Evolutionary conservation across 192 early-diverging fungal species (phyloP), one percentile per base, ranked within the genome.

Genomic region (Phycomyces blakesleeanus): DNA sequence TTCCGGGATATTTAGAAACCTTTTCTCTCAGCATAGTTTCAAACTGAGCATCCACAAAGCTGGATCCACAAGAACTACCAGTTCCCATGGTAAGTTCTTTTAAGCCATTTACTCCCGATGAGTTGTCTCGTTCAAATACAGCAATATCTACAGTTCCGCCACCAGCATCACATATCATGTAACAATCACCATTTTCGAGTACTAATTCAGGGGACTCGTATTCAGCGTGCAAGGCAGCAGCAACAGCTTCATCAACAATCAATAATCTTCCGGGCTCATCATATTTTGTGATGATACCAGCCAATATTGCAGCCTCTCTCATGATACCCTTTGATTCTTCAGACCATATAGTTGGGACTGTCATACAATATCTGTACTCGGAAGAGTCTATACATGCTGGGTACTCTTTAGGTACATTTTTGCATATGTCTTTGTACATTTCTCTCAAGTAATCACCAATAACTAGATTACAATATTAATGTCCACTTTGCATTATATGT

Each of bases 121-220:
- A 50, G 70, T 69, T 56, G 29, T 57, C 68, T 24, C 59, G 64
- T 51, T 71, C 68, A 29, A 71, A 71, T 20, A 71, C 68, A 51
- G 64, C 77, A 52, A 79, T 65, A 74, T 82, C 80, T 0, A 82
- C 80, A 4, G 80, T 22, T 39, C 58, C 67, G 71, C 78, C 78
- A n/a, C 80, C 80, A 10, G 80, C 80, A 47, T 82, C 80, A 49
- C 77, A 82, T 40, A 82, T 77, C 75, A 82, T 79, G 52, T 79
- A 82, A 29, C 69, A 73, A 24, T 82, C 80, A 12, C 75, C 75
- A 55, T 78, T 65, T 40, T 74, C 71, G 50, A 82, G 77, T n/a
- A n/a, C n/a, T n/a, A n/a, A n/a, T n/a, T 76, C 65, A 20, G 79
- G 75, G 40, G 75, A 77, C 9, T 74, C 73, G 22, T 77, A 71